Conservation (phyloP, 148 eudicot species). For the Salicornia ramosissima region DNA sequence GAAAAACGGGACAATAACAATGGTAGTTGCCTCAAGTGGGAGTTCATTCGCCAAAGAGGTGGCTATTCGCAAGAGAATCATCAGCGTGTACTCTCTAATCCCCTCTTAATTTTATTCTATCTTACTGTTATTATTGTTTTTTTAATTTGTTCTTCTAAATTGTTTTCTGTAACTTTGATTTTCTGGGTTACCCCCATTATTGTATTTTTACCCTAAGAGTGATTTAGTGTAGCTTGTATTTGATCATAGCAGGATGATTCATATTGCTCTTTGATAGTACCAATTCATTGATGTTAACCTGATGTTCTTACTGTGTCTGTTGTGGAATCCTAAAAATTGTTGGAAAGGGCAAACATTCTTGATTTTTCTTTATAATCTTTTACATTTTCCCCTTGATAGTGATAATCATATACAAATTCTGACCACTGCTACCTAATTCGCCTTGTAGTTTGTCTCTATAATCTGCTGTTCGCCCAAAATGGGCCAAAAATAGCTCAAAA, state of each 20-base stretch:
- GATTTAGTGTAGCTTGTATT: background rate
- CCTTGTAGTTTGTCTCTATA: too few relatives aligned
- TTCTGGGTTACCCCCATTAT: background rate
- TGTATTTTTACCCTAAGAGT: background rate
- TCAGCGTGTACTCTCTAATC: constrained; percentile 43
- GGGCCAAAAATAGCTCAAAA: too few relatives aligned
- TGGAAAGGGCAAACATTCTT: too few relatives aligned
- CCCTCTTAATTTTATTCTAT: background rate
- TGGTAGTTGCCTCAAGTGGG: constrained; percentile 58
- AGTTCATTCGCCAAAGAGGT: constrained; percentile 63
- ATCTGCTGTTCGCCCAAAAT: too few relatives aligned
- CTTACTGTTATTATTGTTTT: background rate
- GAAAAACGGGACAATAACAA: constrained; percentile 17
- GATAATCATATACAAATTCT: too few relatives aligned
- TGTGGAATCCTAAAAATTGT: too few relatives aligned
- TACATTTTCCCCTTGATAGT: too few relatives aligned
- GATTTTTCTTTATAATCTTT: too few relatives aligned
- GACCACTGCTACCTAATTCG: too few relatives aligned
- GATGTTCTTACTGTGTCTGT: background rate
- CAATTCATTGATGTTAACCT: background rate
- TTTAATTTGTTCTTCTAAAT: background rate
- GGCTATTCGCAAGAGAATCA: constrained; percentile 53
- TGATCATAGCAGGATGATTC: background rate
- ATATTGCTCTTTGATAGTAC: background rate
- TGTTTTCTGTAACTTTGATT: background rate